Evolutionary conservation across 371 early-diverging fungal genomes (phyloP), one percentile per base, ranked within the genome.

Genomic region (Thermomucor indicae-seudaticae): DNA sequence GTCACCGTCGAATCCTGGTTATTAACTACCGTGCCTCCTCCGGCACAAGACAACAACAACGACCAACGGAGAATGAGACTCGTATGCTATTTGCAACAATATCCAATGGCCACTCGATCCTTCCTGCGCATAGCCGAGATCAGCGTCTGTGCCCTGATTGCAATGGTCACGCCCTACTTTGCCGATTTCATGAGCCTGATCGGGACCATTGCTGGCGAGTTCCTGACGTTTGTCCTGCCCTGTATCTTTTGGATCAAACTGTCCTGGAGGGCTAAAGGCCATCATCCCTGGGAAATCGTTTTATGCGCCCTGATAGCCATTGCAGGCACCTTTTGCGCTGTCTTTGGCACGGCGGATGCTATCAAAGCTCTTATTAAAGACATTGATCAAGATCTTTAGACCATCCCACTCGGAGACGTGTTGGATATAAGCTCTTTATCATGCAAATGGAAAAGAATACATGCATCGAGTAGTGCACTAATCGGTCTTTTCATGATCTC

Each of bases 221-320:
- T 83, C 53, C 72, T 91, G 37, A 82, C 89, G 10, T 92, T 92
- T 64, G 81, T 94, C 16, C 71, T 92, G 43, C 94, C 94, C 0
- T 75, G 88, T 19, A 54, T 88, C 16, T 91, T 86, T 61, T 86
- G 90, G 66, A 64, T 88, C 20, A 80, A 81, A 54, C 62, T 93
- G n/a, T 86, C 74, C 61, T 75, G 80, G 70, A n/a, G n/a, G n/a
- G n/a, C n/a, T n/a, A 27, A 61, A 17, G 58, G 51, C 14, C 69
- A 83, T 3, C 49, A 71, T 6, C 47, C 57, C 29, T 38, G 58
- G 12, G 86, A 87, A 52, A 67, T 79, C 29, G 41, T 64, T n/a
- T 58, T 74, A 50, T 83, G 82, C 47, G 53, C 60, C 3, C 41
- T 79, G 4, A 78, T 89, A 29, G 58, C 83, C 22, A 28, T 70